Base-by-base conservation (phyloP, 2,329 filamentous ascomycete genomes). In the Talaromyces pinophilus region DNA sequence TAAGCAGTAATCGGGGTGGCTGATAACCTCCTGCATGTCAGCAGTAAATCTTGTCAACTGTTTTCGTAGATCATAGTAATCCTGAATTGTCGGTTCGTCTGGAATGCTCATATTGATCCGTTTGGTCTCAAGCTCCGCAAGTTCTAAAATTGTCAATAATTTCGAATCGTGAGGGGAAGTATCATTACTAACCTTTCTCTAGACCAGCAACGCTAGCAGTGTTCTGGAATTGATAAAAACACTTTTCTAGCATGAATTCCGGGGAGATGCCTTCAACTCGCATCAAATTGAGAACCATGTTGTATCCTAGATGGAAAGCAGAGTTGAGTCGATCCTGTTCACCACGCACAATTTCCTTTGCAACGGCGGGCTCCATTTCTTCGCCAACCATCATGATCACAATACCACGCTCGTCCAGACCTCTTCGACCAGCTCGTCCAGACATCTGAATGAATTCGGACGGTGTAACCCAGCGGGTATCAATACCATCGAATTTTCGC, bases 341-440 rank as follows among this genome's bases (percentile, higher is more conserved):
- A 71, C 95, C 95, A 63, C 95, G 92, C 13, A 99, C 95, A 72
- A 99, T 97, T 70, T 92, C 90, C 80, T 96, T 96, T 50, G 95
- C 94, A n/a, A 90, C 89, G 1, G 92, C 88, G 1, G 95, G 95
- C 74, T 99, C 95, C 82, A 99, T 94, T 81, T 95, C 92, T 78
- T 96, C 92, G 75, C 96, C 91, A 69, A 99, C 91, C 94, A 99
- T 98, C 92, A 99, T 98, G 77, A 99, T 98, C 71, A 99, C 95
- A 72, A 98, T 96, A 86, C 95, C 95, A 70, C 95, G 91, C 69
- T 97, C 93, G 82, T 99, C 95, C 64, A 99, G 90, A 80, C 95
- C 95, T 87, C 95, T 90, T 85, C 95, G 92, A 76, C 95, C 95
- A 67, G 95, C 95, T 80, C 95, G 92, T 68, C 95, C 95, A 63